Percentiles rank a stretch among this genome's conserved stretches.
Evolutionary conservation across 345 rosid genomes (phyloP).

Genomic region (Turritis glabra): DNA sequence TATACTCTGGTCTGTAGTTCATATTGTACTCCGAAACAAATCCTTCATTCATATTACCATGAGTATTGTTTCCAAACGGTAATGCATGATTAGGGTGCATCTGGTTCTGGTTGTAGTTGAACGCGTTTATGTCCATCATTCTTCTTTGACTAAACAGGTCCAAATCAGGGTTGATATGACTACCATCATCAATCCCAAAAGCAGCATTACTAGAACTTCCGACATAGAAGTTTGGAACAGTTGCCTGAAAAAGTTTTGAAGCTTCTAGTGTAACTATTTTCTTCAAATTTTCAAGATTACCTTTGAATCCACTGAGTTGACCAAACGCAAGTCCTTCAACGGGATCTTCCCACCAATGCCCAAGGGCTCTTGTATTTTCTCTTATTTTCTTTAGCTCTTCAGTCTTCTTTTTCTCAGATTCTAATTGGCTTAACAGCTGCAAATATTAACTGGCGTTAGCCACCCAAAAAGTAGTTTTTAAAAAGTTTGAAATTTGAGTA

Average conservation of each 20-base stretch:
- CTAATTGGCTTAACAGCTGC: conserved; percentile 35
- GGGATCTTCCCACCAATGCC: conserved; percentile 59
- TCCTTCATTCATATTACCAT: neutral
- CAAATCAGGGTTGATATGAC: neutral
- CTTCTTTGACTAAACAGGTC: conserved; percentile 10
- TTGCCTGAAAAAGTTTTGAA: neutral
- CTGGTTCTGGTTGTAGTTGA: neutral
- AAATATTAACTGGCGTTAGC: neutral
- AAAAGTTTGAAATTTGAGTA: neutral
- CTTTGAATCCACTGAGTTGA: conserved; percentile 44
- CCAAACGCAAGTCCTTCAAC: conserved; percentile 33
- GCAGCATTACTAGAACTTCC: conserved; percentile 19
- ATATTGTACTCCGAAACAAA: neutral
- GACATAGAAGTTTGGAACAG: conserved; percentile 1
- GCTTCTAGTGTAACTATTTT: conserved; percentile 40
- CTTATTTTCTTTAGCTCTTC: conserved; percentile 45
- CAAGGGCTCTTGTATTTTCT: conserved; percentile 15
- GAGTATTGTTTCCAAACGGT: neutral
- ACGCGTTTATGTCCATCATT: neutral
- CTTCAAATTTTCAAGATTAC: conserved; percentile 43
- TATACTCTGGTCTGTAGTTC: neutral
- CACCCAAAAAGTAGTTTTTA: neutral
- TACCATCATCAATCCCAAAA: conserved; percentile 18
- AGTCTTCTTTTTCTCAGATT: conserved; percentile 47
- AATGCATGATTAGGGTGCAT: neutral